Conservation (phyloP, 176 grass and related monocot genomes). For the Saccharum officinarum region DNA sequence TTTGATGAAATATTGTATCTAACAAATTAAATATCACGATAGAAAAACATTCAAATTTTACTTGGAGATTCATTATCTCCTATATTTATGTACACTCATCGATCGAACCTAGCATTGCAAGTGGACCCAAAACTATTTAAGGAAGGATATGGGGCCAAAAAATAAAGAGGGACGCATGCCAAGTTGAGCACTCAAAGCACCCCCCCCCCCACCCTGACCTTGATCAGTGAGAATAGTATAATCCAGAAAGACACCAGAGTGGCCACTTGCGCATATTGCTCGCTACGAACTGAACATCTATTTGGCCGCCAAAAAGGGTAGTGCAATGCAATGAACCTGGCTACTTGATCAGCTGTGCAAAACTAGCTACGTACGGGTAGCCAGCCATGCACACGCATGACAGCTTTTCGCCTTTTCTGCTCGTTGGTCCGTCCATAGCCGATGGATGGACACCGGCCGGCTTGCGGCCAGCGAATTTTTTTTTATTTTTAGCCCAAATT, state of each 20-base stretch:
- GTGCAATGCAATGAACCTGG: constrained; percentile 8
- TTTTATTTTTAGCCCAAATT: too few relatives aligned
- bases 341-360: neutral
- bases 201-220: too few relatives aligned
- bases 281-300: too few relatives aligned
- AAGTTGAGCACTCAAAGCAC: too few relatives aligned
- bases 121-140: neutral
- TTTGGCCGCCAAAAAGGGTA: too few relatives aligned
- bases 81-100: neutral
- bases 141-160: neutral
- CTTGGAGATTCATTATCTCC: neutral
- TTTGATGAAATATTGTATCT: too few relatives aligned
- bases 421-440: neutral
- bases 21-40: too few relatives aligned
- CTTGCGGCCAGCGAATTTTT: neutral
- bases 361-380: neutral
- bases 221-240: too few relatives aligned
- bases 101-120: neutral
- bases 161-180: neutral
- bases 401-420: neutral
- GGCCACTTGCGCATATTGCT: too few relatives aligned
- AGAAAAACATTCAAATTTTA: neutral
- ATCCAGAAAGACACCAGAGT: too few relatives aligned
- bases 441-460: too few relatives aligned
- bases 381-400: too few relatives aligned